Evolutionary conservation across 768 basidiomycete genomes (phyloP).

Genomic region (Boletus sp.): DNA sequence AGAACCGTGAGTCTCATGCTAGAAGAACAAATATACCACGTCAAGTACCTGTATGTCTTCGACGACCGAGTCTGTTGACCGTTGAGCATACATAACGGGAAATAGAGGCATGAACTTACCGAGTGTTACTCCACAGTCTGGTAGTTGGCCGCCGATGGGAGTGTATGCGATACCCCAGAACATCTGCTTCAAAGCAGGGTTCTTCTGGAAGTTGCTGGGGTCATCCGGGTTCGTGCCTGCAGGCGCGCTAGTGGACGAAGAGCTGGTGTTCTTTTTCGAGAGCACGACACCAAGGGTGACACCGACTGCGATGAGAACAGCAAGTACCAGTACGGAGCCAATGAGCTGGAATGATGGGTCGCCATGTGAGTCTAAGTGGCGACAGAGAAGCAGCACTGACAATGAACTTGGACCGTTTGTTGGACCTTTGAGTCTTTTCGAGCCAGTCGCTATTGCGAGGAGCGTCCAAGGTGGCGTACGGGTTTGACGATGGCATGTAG

Average conservation of each 20-base stretch:
- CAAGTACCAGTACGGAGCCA: constrained; percentile 43
- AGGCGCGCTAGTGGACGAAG: constrained; percentile 15
- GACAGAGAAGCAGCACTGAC: constrained; percentile 37
- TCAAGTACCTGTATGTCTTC: constrained; percentile 63
- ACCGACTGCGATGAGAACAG: constrained; percentile 53
- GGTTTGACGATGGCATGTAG: constrained; percentile 21
- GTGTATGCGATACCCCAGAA: constrained; percentile 92
- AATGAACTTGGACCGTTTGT: constrained; percentile 50
- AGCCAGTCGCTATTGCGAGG: constrained; percentile 40
- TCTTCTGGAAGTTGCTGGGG: constrained; percentile 73
- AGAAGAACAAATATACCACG: not conserved
- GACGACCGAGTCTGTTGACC: constrained; percentile 49
- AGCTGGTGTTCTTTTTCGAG: constrained; percentile 46
- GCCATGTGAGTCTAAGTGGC: not conserved
- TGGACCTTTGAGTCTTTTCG: constrained; percentile 33
- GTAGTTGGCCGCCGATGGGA: constrained; percentile 67
- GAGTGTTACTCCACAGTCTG: constrained; percentile 58
- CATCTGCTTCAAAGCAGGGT: constrained; percentile 61
- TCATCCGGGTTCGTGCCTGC: constrained; percentile 50
- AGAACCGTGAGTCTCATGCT: constrained; percentile 6
- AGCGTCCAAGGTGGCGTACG: constrained; percentile 33
- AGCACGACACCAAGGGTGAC: constrained; percentile 65
- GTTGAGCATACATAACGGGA: not conserved
- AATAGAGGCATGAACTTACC: constrained; percentile 23
- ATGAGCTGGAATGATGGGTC: constrained; percentile 42